Evolutionary conservation across 805 yeast species (phyloP).

Genomic region (Lipomyces lipofer): DNA sequence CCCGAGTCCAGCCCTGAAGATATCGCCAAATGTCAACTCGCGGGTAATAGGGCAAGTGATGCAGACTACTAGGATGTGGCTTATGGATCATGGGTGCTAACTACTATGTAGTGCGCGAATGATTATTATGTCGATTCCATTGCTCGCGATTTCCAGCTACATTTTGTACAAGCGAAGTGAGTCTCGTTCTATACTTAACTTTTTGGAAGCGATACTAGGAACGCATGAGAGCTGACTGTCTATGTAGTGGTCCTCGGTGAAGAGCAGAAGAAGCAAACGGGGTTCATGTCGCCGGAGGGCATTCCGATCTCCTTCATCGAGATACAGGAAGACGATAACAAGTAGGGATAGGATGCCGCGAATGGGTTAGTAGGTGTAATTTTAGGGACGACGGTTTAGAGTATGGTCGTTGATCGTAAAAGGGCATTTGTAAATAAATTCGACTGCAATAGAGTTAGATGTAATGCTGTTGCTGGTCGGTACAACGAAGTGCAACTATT

Average conservation of each 20-base stretch:
- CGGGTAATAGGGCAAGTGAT: background rate
- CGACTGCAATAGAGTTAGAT: no score
- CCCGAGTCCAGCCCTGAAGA: background rate
- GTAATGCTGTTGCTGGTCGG: no score
- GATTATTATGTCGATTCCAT: conserved; percentile 26
- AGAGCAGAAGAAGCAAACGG: conserved; percentile 22
- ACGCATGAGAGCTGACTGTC: background rate
- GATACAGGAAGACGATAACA: conserved; percentile 10
- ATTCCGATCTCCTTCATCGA: conserved; percentile 13
- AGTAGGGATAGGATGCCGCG: no score
- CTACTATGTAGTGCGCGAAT: conserved; percentile 10
- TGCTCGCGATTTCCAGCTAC: conserved; percentile 17
- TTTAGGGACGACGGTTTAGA: no score
- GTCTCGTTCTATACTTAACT: no score
- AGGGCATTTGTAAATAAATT: no score
- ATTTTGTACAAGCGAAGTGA: conserved; percentile 26
- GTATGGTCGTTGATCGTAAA: no score
- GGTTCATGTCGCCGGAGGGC: conserved; percentile 24
- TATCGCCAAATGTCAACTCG: background rate
- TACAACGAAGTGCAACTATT: no score
- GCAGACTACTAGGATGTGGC: background rate
- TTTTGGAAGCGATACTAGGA: no score
- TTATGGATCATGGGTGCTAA: conserved; percentile 9
- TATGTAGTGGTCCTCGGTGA: conserved; percentile 23
- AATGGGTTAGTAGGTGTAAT: no score